Evolutionary conservation across 2,329 filamentous ascomycete species (phyloP), one percentile per base, ranked within the genome.

Genomic region (Fusarium subglutinans): DNA sequence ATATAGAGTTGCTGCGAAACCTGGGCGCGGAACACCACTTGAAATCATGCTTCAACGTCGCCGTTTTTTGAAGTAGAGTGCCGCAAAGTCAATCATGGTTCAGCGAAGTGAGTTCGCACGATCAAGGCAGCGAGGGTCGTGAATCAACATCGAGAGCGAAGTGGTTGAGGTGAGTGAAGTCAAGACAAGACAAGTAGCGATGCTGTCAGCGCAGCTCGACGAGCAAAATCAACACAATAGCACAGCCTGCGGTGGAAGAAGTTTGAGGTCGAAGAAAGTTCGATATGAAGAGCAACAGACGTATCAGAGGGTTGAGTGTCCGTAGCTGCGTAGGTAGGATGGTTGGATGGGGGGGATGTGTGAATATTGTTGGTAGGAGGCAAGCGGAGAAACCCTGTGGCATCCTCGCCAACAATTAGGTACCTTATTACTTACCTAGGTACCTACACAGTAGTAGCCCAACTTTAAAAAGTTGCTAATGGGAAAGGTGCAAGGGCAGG

Each of bases 1-100:
- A 58, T 50, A 18, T 47, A 54, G 20, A 33, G 55, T 48, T 24
- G 50, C 43, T 58, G 51, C 43, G 28, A 45, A 38, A 45, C 38
- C 43, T 55, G 45, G 38, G 55, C 43, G 59, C 48, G 56, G 69
- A 76, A 75, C 48, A 50, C 61, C 70, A 74, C 38, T 60, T 56
- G 48, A 20, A 47, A 56, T 47, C 73, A 77, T 77, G 59, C 73
- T 79, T 79, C 70, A 78, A 69, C 73, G 69, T 76, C 77, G 70
- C 58, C 73, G 59, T 58, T 76, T 79, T 70, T 62, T 76, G 47
- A 69, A 75, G 37, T 76, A 70, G 40, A 76, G 55, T 40, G 73
- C 67, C 45, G 66, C 64, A 47, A 60, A 53, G 26, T 66, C 58
- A 63, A 66, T 71, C 77, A 78, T 79, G 72, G 50, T 76, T 78